phyloP scores from a whole-genome alignment of 345 rosid species.

The Eucalyptus caleyi region DNA sequence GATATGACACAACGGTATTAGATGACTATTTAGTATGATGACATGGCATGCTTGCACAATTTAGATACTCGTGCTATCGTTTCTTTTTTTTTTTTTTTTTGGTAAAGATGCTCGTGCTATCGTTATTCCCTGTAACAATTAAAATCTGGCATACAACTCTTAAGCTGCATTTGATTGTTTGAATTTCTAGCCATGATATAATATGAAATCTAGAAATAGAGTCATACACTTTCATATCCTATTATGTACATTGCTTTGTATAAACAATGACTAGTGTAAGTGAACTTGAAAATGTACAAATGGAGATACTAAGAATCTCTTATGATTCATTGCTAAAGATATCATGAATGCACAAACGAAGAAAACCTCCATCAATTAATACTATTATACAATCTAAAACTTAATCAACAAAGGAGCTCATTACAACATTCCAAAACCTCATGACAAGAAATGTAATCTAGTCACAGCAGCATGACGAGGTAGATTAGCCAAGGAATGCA shows the following conservation, averaged over 20 bases:
- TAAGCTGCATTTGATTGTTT: rapidly evolving
- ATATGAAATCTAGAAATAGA: too few relatives aligned
- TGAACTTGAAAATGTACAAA: too few relatives aligned
- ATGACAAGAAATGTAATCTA: not conserved
- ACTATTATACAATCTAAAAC: not conserved
- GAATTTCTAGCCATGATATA: not conserved
- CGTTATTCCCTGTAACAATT: not conserved
- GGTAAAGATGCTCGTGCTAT: not conserved
- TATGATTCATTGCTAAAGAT: too few relatives aligned
- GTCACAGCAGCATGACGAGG: not conserved
- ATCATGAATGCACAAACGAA: rapidly evolving
- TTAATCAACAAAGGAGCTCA: not conserved
- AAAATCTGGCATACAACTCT: not conserved
- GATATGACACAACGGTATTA: not conserved
- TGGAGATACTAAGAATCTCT: too few relatives aligned
- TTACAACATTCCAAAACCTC: not conserved
- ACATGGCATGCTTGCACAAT: not conserved
- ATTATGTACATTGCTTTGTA: too few relatives aligned
- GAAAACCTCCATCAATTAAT: too few relatives aligned
- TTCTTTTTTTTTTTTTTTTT: not conserved
- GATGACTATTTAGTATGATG: not conserved
- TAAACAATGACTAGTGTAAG: too few relatives aligned
- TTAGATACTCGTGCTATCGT: not conserved
- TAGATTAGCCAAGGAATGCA: not conserved
- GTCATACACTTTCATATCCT: not conserved